Percentiles rank a stretch among this genome's conserved stretches.
Evolutionary conservation across 1,284 basidiomycete species (phyloP).

Genomic region (Quambalaria eucalypti): DNA sequence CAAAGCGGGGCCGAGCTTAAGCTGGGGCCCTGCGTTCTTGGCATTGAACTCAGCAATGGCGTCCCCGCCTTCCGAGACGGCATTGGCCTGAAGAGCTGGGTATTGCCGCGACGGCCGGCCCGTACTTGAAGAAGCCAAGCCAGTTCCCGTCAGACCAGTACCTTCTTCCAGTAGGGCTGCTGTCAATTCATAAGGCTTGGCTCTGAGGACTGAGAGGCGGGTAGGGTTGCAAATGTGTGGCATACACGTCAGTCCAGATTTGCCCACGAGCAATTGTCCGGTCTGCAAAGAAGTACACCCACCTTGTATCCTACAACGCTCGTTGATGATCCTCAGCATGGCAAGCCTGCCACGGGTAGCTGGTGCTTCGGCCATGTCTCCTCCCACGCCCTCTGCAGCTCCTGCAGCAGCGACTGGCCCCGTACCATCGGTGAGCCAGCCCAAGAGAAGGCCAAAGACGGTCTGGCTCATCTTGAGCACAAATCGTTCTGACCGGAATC

Average conservation of each 20-base stretch:
- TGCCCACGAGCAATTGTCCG: not conserved
- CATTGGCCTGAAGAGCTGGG: constrained; percentile 7
- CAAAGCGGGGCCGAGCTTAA: constrained; percentile 38
- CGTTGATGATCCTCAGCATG: constrained; percentile 87
- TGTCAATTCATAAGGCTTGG: constrained; percentile 36
- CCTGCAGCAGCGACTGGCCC: constrained; percentile 73
- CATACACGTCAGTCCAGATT: no score
- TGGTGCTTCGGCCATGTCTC: constrained; percentile 52
- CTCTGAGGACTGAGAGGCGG: constrained; percentile 20
- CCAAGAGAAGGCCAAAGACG: constrained; percentile 80
- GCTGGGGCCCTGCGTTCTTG: constrained; percentile 35
- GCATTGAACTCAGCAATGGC: constrained; percentile 41
- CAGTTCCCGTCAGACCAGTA: constrained; percentile 40
- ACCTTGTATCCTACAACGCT: constrained; percentile 84
- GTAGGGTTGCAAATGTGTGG: no score
- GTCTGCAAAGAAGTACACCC: constrained; percentile 22
- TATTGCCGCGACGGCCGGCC: not conserved
- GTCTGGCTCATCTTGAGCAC: constrained; percentile 81
- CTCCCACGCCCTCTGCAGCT: constrained; percentile 61
- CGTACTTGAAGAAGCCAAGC: not conserved
- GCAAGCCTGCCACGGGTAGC: constrained; percentile 56
- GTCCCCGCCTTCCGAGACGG: constrained; percentile 29
- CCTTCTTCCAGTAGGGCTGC: constrained; percentile 39
- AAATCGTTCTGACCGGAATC: constrained; percentile 84
- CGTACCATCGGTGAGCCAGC: constrained; percentile 89